Evolutionary conservation across 2,329 filamentous ascomycete species (phyloP).

Genomic region (Sporothrix variecibatus): DNA sequence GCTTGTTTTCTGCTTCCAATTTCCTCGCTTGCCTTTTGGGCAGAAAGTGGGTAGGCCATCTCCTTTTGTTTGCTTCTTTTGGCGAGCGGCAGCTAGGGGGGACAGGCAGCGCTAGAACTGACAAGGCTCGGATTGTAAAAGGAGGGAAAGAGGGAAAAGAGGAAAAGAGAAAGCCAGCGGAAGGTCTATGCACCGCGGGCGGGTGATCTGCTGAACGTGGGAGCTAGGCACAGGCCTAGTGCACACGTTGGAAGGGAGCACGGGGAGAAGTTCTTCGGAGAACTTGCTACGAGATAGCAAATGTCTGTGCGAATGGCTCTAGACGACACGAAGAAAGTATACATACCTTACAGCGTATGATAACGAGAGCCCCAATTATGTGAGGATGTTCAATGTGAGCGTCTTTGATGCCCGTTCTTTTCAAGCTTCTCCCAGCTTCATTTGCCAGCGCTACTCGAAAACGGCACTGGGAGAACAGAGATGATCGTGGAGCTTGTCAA

Average conservation of each 20-base stretch:
- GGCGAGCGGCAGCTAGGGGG: neutral
- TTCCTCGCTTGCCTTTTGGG: neutral
- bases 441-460: neutral
- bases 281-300: neutral
- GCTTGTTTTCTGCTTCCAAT: neutral
- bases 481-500: neutral
- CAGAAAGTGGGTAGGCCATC: neutral
- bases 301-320: neutral
- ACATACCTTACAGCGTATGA: neutral
- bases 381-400: neutral
- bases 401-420: neutral
- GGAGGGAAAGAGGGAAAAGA: neutral
- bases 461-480: neutral
- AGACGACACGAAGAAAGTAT: neutral
- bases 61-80: neutral
- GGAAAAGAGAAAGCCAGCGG: neutral
- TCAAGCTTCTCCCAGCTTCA: neutral
- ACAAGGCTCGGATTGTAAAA: neutral
- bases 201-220: slow-evolving; percentile 18
- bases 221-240: slow-evolving; percentile 3
- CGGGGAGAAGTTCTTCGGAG: neutral
- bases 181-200: neutral
- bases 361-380: neutral
- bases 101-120: neutral
- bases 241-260: neutral